Conservation (phyloP, 306 rosid genomes). For the Acacia crassicarpa region DNA sequence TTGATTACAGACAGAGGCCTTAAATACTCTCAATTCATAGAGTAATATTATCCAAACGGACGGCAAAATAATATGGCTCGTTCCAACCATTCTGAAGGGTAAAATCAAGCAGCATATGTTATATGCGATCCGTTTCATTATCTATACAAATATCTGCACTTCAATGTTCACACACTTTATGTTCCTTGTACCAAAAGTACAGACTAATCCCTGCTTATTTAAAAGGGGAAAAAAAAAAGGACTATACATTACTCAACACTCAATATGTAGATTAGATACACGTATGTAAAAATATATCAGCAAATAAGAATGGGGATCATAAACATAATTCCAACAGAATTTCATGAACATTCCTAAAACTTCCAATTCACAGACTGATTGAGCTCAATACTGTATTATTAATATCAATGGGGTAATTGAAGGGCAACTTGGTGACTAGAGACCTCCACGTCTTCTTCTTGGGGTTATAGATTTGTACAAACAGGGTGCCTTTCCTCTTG, state of each 20-base stretch:
- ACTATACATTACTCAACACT: conserved; percentile 24
- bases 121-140: conserved; percentile 3
- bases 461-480: conserved; percentile 80
- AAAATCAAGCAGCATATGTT: conserved; percentile 4
- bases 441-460: conserved; percentile 77
- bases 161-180: conserved; percentile 19
- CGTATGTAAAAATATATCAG: conserved; percentile 30
- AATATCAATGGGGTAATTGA: conserved; percentile 54
- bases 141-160: conserved; percentile 25
- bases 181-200: not conserved
- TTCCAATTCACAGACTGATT: conserved; percentile 55
- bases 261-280: not conserved
- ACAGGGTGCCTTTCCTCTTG: conserved; percentile 58
- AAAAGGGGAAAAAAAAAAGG: not conserved
- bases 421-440: conserved; percentile 61
- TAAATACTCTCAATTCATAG: not conserved
- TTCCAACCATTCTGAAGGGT: not conserved
- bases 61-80: not conserved
- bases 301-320: conserved; percentile 24
- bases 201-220: not conserved
- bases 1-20: not conserved
- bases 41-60: not conserved
- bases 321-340: conserved; percentile 32
- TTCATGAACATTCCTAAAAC: conserved; percentile 26
- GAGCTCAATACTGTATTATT: conserved; percentile 65